A percentile compares a stretch with the other conserved stretches of the same genome.
Evolutionary conservation across 306 rosid genomes (phyloP).

Genomic region (Hylodesmum podocarpum): DNA sequence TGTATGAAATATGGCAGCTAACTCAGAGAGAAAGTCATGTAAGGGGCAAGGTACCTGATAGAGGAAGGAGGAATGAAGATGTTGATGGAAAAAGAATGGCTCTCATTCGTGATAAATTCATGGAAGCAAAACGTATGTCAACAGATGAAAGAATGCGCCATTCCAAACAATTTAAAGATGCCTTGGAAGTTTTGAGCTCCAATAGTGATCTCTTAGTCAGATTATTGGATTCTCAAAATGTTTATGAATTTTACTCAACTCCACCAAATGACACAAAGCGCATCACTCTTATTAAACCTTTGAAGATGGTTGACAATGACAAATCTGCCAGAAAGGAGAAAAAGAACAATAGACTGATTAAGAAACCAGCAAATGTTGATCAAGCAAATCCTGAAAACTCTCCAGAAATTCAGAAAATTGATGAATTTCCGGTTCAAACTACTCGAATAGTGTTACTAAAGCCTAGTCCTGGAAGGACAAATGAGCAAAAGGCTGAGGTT

Average conservation of each 20-base stretch:
- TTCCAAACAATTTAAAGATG: conserved; percentile 75
- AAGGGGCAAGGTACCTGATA: conserved; percentile 53
- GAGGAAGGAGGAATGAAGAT: conserved; percentile 50
- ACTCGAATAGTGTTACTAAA: conserved; percentile 89
- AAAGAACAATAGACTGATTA: conserved; percentile 47
- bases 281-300: conserved; percentile 87
- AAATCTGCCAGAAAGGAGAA: conserved; percentile 40
- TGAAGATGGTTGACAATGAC: conserved; percentile 63
- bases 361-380: conserved; percentile 41
- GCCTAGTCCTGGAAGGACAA: conserved; percentile 69
- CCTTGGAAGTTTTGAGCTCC: conserved; percentile 83
- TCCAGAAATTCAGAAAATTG: conserved; percentile 43
- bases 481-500: conserved; percentile 48
- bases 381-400: conserved; percentile 44
- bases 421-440: conserved; percentile 57
- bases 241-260: conserved; percentile 52
- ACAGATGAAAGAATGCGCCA: conserved; percentile 65
- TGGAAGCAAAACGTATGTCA: conserved; percentile 68
- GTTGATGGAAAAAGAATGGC: conserved; percentile 62
- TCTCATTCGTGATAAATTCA: conserved; percentile 67
- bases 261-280: conserved; percentile 57
- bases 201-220: conserved; percentile 67
- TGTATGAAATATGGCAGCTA: conserved; percentile 65
- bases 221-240: conserved; percentile 67
- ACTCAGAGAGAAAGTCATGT: conserved; percentile 41